Conservation (phyloP, 495 filamentous ascomycete genomes). For the Articulospora tetracladia region DNA sequence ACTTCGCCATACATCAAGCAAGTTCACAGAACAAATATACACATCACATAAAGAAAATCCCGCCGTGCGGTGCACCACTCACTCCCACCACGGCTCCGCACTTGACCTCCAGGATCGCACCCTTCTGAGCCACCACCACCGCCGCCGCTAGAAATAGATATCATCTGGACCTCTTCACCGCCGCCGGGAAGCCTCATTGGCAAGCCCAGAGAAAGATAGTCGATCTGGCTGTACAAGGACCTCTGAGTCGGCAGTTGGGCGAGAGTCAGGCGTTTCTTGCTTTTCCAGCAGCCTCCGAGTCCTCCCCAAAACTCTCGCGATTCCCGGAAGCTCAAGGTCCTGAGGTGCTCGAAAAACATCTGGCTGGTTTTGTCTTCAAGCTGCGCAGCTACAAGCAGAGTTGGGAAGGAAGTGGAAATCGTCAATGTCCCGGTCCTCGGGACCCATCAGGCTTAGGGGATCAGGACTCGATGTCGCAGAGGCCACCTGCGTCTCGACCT, state of each 20-base stretch:
- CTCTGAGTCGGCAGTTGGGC: slow-evolving; percentile 20
- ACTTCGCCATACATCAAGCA: slow-evolving; percentile 19
- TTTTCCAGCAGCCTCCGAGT: slow-evolving; percentile 12
- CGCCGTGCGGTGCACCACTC: slow-evolving; percentile 11
- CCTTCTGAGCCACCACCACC: slow-evolving; percentile 9
- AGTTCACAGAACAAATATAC: slow-evolving; percentile 14
- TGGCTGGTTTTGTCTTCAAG: slow-evolving; percentile 27
- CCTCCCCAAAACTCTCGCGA: slow-evolving; percentile 15
- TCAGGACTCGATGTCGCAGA: slow-evolving; percentile 59
- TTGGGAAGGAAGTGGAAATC: slow-evolving; percentile 31
- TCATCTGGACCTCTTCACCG: slow-evolving; percentile 13
- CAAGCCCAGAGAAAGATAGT: slow-evolving; percentile 18
- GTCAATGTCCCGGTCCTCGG: slow-evolving; percentile 52
- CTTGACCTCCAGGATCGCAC: slow-evolving; percentile 11
- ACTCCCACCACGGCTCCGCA: slow-evolving; percentile 22
- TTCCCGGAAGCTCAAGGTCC: slow-evolving; percentile 15
- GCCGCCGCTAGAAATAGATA: slow-evolving; percentile 17
- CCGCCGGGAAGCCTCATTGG: slow-evolving; percentile 19
- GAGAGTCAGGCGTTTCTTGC: slow-evolving; percentile 18
- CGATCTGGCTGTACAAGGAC: slow-evolving; percentile 27
- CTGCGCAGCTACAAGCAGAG: slow-evolving; percentile 29
- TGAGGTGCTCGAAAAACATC: slow-evolving; percentile 21
- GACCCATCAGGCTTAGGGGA: slow-evolving; percentile 48
- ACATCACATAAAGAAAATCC: slow-evolving; percentile 1
- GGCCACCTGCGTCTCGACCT: slow-evolving; percentile 37